A percentile compares a stretch with the other conserved stretches of the same genome.
phyloP scores from a whole-genome alignment of 228 moss, liverwort and hornwort genomes.

The Sphagnum magellanicum region DNA sequence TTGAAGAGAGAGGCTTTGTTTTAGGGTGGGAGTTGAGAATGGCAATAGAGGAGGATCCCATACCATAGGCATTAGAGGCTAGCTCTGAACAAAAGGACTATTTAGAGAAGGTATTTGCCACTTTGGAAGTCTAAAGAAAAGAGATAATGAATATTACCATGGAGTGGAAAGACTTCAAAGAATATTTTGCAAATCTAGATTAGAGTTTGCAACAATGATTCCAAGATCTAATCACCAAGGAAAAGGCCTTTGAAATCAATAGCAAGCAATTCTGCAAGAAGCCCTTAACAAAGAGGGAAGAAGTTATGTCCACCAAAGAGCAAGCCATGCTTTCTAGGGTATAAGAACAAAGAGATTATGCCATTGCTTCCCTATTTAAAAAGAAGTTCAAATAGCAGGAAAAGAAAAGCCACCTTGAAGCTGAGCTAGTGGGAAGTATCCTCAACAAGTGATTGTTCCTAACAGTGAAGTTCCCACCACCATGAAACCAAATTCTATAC shows the following conservation, averaged over 20 bases:
- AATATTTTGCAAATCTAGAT: constrained; percentile 87
- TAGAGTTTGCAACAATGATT: constrained; percentile 79
- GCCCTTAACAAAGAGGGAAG: constrained; percentile 66
- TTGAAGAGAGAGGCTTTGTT: no score
- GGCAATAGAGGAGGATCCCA: no score
- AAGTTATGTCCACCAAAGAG: constrained; percentile 81
- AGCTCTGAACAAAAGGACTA: constrained; percentile 50
- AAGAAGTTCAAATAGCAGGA: constrained; percentile 99
- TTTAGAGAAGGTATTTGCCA: constrained; percentile 83
- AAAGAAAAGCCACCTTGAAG: constrained; percentile 76
- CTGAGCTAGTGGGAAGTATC: no score
- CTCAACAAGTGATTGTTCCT: no score
- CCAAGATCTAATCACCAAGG: constrained; percentile 82
- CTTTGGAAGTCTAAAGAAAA: constrained; percentile 80
- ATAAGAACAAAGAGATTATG: constrained; percentile 97
- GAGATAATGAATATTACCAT: constrained; percentile 72
- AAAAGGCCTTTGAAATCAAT: constrained; percentile 79
- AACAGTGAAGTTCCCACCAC: no score
- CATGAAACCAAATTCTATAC: no score
- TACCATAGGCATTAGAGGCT: no score
- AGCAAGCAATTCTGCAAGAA: constrained; percentile 56
- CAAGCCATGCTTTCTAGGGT: constrained; percentile 92
- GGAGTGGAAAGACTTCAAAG: constrained; percentile 97
- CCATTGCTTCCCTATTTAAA: constrained; percentile 90
- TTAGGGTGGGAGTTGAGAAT: no score